These are phyloP conservation scores for Penicillium salamii DNA, from an alignment of 495 filamentous ascomycete genomes.

Conservation along the genomic window DNA sequence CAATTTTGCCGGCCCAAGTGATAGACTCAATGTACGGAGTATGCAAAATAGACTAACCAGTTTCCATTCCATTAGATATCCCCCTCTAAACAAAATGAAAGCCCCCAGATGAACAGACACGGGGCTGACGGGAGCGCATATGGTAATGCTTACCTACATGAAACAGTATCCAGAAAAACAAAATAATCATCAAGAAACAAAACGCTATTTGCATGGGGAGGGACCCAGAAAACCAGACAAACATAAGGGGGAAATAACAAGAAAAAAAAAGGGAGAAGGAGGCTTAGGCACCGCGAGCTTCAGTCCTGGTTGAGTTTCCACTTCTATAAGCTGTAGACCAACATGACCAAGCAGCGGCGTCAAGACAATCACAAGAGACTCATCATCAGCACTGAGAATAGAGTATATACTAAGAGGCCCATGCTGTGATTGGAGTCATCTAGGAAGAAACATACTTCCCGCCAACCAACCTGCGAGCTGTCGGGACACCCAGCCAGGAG, in stretches of 20 bases:
- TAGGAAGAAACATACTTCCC: slow-evolving; percentile 65
- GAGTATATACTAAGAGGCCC: slow-evolving; percentile 12
- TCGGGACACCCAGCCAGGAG: slow-evolving; percentile 71
- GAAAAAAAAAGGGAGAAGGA: slow-evolving; percentile 12
- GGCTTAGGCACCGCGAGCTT: slow-evolving; percentile 6
- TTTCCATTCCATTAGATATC: slow-evolving; percentile 2
- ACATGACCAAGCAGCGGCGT: neutral
- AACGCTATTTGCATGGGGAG: slow-evolving; percentile 25
- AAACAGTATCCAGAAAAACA: neutral
- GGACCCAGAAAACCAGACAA: slow-evolving; percentile 15
- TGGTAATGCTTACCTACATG: slow-evolving; percentile 25
- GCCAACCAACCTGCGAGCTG: slow-evolving; percentile 68
- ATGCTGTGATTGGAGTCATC: neutral
- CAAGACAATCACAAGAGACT: slow-evolving; percentile 3
- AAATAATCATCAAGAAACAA: slow-evolving; percentile 16
- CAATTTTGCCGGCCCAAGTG: no score
- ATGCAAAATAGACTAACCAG: neutral
- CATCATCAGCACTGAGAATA: no score
- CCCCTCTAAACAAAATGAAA: slow-evolving; percentile 9
- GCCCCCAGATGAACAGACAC: slow-evolving; percentile 12
- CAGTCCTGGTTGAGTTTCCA: neutral
- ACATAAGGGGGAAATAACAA: slow-evolving; percentile 12
- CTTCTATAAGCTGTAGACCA: neutral
- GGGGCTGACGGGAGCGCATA: slow-evolving; percentile 11
- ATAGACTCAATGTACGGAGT: no score